These are phyloP conservation scores for Suillus cothurnatus DNA, from an alignment of 768 basidiomycete species.

Conservation along the genomic window DNA sequence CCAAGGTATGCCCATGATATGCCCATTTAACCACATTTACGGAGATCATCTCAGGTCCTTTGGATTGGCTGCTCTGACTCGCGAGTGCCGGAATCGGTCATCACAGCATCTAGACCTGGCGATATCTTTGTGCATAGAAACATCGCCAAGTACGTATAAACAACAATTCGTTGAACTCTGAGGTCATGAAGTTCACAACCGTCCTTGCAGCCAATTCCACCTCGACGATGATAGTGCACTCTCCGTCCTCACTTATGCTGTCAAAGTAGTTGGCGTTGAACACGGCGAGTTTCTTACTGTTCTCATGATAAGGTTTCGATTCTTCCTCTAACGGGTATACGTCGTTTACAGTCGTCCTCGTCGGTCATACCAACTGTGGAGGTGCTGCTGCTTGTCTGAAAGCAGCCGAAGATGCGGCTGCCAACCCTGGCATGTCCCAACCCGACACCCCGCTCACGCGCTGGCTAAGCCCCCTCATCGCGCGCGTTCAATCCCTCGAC, in stretches of 20 bases:
- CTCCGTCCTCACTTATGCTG: constrained; percentile 74
- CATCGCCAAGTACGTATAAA: constrained; percentile 73
- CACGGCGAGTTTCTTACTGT: constrained; percentile 62
- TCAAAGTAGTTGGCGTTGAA: constrained; percentile 68
- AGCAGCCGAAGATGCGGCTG: constrained; percentile 41
- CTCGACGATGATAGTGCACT: constrained; percentile 69
- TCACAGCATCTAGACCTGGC: constrained; percentile 75
- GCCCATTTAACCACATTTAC: not conserved
- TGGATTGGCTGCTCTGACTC: constrained; percentile 91
- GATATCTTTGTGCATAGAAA: constrained; percentile 90
- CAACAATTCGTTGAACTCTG: not conserved
- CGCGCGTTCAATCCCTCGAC: constrained; percentile 45
- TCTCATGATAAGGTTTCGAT: constrained; percentile 33
- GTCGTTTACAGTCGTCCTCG: constrained; percentile 62
- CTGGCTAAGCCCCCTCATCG: constrained; percentile 73
- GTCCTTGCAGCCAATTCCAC: constrained; percentile 63
- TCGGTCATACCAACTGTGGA: constrained; percentile 84
- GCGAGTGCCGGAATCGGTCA: constrained; percentile 80
- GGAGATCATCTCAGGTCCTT: constrained; percentile 49
- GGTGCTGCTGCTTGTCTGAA: constrained; percentile 63
- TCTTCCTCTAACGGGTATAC: constrained; percentile 12
- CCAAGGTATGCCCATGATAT: constrained; percentile 49
- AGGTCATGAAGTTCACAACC: not conserved
- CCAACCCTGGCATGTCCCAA: constrained; percentile 24
- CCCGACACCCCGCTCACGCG: constrained; percentile 56